Evolutionary conservation across 2,329 filamentous ascomycete genomes (phyloP).

Genomic region (Teratosphaeria epicoccoides): DNA sequence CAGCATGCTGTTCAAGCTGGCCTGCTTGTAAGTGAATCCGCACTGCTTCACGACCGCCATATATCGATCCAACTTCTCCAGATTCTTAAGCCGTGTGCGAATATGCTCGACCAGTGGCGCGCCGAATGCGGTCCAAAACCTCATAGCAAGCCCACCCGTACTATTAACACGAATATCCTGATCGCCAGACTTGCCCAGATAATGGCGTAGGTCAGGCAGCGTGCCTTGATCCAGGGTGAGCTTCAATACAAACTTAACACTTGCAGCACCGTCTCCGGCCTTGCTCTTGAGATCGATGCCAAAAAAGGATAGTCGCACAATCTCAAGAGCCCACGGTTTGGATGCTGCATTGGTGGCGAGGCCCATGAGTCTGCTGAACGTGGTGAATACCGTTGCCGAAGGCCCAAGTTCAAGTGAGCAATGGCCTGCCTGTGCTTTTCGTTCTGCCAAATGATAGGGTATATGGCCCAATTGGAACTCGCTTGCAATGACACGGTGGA

Average conservation of each 20-base stretch:
- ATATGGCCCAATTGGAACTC: conserved; percentile 2
- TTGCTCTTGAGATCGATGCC: conserved; percentile 6
- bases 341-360: conserved; percentile 5
- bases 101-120: conserved; percentile 50
- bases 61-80: conserved; percentile 62
- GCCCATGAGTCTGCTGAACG: conserved; percentile 12
- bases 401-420: not conserved
- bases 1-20: conserved; percentile 52
- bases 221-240: conserved; percentile 26
- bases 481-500: conserved; percentile 12
- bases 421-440: not conserved
- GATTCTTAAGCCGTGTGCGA: conserved; percentile 49
- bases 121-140: conserved; percentile 49
- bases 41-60: conserved; percentile 53
- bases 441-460: not conserved
- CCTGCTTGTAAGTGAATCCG: conserved; percentile 47
- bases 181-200: conserved; percentile 37
- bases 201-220: conserved; percentile 28
- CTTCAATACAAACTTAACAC: conserved; percentile 30
- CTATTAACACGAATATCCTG: conserved; percentile 52
- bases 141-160: conserved; percentile 53
- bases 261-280: conserved; percentile 1
- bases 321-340: conserved; percentile 15
- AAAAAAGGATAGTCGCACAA: conserved; percentile 15
- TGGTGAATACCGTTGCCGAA: conserved; percentile 9